phyloP scores from a whole-genome alignment of 169 alveolate genomes.

The Cryptosporidium ubiquitum region DNA sequence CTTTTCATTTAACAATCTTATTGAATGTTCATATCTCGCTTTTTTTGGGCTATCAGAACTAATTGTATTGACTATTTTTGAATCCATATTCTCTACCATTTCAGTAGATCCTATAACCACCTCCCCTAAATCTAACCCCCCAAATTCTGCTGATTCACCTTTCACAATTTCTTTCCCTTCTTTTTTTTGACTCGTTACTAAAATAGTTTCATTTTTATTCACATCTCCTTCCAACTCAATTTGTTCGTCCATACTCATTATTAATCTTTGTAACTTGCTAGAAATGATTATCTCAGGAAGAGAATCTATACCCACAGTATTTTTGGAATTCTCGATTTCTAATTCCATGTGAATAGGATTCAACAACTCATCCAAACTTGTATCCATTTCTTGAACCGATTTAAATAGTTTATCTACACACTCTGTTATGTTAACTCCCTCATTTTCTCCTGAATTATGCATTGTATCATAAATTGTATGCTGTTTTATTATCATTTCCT shows the following conservation, averaged over 20 bases:
- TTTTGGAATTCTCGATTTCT: neutral
- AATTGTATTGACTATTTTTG: neutral
- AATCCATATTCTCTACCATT: neutral
- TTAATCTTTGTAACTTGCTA: neutral
- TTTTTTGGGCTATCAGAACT: constrained; percentile 52
- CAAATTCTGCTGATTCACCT: neutral
- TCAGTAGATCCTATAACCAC: neutral
- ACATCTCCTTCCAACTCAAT: constrained; percentile 6
- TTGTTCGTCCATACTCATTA: neutral
- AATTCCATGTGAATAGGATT: constrained; percentile 33
- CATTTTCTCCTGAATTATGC: neutral
- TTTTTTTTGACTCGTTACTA: neutral
- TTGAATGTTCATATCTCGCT: constrained; percentile 1
- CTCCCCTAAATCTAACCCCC: neutral
- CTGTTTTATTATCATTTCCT: constrained; percentile 15
- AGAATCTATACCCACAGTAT: neutral
- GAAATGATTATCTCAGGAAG: neutral
- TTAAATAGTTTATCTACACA: constrained; percentile 9
- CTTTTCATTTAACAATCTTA: constrained; percentile 30
- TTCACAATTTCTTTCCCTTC: neutral
- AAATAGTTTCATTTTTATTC: neutral
- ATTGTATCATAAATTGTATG: neutral
- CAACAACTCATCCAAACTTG: constrained; percentile 28
- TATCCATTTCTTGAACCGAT: constrained; percentile 20
- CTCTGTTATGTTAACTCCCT: neutral